These are phyloP conservation scores for Diaporthe helianthi DNA, from an alignment of 2,329 filamentous ascomycete genomes.

Conservation along the genomic window DNA sequence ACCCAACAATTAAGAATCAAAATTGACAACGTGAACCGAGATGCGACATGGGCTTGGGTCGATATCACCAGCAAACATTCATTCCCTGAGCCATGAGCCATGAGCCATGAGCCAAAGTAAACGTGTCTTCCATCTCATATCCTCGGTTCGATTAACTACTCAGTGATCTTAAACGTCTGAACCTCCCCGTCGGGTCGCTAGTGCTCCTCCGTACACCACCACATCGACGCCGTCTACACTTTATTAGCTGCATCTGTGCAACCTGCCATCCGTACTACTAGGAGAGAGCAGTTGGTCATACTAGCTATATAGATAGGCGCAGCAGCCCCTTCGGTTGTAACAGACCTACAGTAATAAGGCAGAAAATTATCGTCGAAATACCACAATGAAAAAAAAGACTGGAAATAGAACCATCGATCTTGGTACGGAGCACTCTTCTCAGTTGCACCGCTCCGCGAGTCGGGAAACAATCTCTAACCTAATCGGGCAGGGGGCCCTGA, in stretches of 20 bases:
- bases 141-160: neutral
- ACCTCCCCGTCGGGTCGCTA: neutral
- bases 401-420: neutral
- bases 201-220: neutral
- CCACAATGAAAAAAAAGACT: neutral
- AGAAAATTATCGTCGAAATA: neutral
- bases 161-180: neutral
- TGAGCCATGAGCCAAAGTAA: neutral
- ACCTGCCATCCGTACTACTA: constrained; percentile 4
- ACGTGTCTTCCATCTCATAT: neutral
- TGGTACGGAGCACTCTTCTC: neutral
- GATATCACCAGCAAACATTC: neutral
- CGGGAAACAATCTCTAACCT: neutral
- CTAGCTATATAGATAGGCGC: neutral
- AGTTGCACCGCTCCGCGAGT: no score
- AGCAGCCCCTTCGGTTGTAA: no score
- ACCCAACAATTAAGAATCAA: constrained; percentile 3
- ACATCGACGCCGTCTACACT: neutral
- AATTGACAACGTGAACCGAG: constrained; percentile 12
- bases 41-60: constrained; percentile 5
- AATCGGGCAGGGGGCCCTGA: neutral
- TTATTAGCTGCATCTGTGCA: constrained; percentile 11
- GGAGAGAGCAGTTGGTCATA: neutral
- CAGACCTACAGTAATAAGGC: neutral
- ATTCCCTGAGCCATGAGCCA: neutral